These are phyloP conservation scores for Starmerella lactis-condensi DNA, from an alignment of 805 yeast genomes.

Conservation along the genomic window DNA sequence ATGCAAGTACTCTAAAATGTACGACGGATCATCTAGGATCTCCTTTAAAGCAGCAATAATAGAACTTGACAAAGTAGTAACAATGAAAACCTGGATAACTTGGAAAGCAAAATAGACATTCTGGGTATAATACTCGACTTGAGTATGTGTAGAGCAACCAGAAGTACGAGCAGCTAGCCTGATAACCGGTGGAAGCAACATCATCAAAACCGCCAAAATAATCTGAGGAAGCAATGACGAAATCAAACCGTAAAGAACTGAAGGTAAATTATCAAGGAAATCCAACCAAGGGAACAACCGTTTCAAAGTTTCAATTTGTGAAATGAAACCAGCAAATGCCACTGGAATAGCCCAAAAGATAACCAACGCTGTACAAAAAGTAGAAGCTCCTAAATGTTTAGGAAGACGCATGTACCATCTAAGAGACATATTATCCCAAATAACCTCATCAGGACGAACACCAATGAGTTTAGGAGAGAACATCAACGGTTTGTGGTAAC, in stretches of 20 bases:
- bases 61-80: constrained; percentile 66
- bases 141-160: constrained; percentile 54
- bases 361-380: constrained; percentile 42
- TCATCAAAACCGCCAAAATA: constrained; percentile 63
- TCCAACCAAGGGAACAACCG: constrained; percentile 37
- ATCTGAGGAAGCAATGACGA: constrained; percentile 79
- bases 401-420: constrained; percentile 37
- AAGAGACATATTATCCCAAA: constrained; percentile 61
- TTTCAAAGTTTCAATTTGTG: constrained; percentile 51
- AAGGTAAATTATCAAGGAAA: constrained; percentile 61
- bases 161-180: constrained; percentile 54
- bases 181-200: constrained; percentile 69
- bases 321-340: constrained; percentile 88
- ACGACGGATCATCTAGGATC: constrained; percentile 45
- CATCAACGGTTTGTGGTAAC: constrained; percentile 28
- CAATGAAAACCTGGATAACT: constrained; percentile 74
- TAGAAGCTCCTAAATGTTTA: constrained; percentile 41
- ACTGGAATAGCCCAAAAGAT: constrained; percentile 94
- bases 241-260: constrained; percentile 53
- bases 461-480: constrained; percentile 37
- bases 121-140: constrained; percentile 67
- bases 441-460: constrained; percentile 59
- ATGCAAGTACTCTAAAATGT: constrained; percentile 61
- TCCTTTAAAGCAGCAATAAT: constrained; percentile 59
- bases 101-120: constrained; percentile 80